phyloP scores from a whole-genome alignment of 1,139 yeast genomes.

The Pichia cactophila region DNA sequence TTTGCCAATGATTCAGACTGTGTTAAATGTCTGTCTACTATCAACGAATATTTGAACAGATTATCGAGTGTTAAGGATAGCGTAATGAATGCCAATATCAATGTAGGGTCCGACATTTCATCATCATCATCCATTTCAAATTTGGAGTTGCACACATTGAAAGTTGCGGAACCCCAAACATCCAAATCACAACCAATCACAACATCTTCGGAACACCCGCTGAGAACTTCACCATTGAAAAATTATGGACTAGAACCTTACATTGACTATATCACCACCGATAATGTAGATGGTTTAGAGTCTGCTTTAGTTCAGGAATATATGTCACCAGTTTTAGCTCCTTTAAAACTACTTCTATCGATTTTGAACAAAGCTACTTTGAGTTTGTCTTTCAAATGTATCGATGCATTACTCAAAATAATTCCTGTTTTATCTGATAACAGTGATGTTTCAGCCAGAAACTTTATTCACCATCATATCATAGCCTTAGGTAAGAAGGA shows the following conservation, averaged over 20 bases:
- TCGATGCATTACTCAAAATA: slow-evolving; percentile 44
- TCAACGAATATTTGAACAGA: slow-evolving; percentile 48
- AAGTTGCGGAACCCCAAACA: neutral
- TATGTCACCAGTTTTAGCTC: slow-evolving; percentile 33
- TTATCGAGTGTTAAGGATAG: slow-evolving; percentile 19
- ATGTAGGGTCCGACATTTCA: slow-evolving; percentile 12
- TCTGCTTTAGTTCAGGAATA: slow-evolving; percentile 34
- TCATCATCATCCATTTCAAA: slow-evolving; percentile 21
- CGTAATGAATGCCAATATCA: neutral
- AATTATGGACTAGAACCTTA: slow-evolving; percentile 27
- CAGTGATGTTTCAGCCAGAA: slow-evolving; percentile 72
- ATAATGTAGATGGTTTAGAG: slow-evolving; percentile 38
- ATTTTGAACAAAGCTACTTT: slow-evolving; percentile 60
- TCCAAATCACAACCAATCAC: neutral
- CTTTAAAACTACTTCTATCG: slow-evolving; percentile 42
- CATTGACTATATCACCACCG: slow-evolving; percentile 33
- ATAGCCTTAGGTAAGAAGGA: slow-evolving; percentile 59
- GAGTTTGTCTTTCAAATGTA: slow-evolving; percentile 43
- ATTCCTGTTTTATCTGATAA: slow-evolving; percentile 51
- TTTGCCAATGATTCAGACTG: slow-evolving; percentile 68
- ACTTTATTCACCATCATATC: slow-evolving; percentile 76
- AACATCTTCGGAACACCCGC: slow-evolving; percentile 3
- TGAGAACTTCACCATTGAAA: slow-evolving; percentile 15
- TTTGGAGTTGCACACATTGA: slow-evolving; percentile 14
- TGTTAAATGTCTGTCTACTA: slow-evolving; percentile 43